phyloP scores from a whole-genome alignment of 2,329 filamentous ascomycete genomes.

The Penicillium thymicola region DNA sequence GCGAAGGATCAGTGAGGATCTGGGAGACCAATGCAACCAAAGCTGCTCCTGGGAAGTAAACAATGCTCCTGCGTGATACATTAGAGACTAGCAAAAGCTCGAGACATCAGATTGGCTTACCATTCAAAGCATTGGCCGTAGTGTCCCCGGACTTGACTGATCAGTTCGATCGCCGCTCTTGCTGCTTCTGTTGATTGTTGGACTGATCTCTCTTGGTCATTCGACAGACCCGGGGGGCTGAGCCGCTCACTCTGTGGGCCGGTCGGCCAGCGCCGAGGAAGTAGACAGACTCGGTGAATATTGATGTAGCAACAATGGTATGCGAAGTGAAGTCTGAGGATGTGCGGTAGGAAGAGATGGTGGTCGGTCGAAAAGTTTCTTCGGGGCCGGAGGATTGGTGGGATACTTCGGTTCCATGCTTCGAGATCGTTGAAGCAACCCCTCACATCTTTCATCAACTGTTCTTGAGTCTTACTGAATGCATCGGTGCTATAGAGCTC shows the following conservation, averaged over 20 bases:
- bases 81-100: not conserved
- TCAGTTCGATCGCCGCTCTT: not conserved
- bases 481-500: constrained; percentile 10
- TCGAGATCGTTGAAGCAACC: constrained; percentile 14
- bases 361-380: not conserved
- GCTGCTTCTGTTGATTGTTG: constrained; percentile 1
- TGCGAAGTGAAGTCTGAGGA: constrained; percentile 17
- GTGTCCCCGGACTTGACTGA: not conserved
- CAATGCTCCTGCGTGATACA: not conserved
- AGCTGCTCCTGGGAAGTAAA: constrained; percentile 2
- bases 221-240: not conserved
- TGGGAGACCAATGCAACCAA: not conserved
- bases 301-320: constrained; percentile 18
- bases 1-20: not conserved
- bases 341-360: constrained; percentile 6
- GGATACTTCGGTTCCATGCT: constrained; percentile 10
- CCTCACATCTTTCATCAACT: constrained; percentile 1
- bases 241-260: not conserved
- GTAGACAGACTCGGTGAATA: constrained; percentile 13
- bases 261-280: not conserved
- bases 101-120: not conserved
- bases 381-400: constrained; percentile 1
- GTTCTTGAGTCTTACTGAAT: not conserved
- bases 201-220: not conserved
- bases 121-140: constrained; percentile 2